Percentiles rank a stretch among this genome's conserved stretches.
phyloP scores from a whole-genome alignment of 2,329 filamentous ascomycete genomes.

The Fusarium ambrosium region DNA sequence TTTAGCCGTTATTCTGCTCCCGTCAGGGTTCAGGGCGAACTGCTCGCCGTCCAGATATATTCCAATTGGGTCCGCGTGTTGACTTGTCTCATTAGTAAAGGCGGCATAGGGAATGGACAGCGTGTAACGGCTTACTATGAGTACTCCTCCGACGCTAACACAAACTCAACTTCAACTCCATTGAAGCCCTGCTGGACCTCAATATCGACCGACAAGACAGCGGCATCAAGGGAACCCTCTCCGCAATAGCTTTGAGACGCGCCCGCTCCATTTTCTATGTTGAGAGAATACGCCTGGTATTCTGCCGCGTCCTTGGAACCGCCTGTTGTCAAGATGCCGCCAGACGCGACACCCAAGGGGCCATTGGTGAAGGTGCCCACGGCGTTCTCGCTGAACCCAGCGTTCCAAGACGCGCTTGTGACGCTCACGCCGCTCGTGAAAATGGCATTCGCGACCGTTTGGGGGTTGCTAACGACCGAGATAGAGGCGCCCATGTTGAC shows the following conservation, averaged over 20 bases:
- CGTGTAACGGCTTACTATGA: not conserved
- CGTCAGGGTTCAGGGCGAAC: not conserved
- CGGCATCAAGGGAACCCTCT: not conserved
- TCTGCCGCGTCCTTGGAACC: not conserved
- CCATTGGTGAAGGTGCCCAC: slow-evolving; percentile 62
- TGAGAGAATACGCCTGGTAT: not conserved
- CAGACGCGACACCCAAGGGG: not conserved
- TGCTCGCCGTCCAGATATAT: slow-evolving; percentile 1
- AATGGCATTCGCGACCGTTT: not conserved
- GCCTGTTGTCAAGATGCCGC: not conserved
- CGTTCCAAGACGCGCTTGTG: not conserved
- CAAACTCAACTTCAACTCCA: not conserved
- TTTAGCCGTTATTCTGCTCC: not conserved
- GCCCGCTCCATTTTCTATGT: not conserved
- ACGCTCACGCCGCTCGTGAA: not conserved
- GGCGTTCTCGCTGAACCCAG: slow-evolving; percentile 38
- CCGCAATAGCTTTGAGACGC: not conserved
- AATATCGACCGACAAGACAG: not conserved
- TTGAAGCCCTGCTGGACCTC: not conserved
- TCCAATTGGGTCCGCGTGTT: not conserved
- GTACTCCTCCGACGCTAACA: not conserved
- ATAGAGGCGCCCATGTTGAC: not conserved
- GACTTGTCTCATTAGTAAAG: not conserved
- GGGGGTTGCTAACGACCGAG: not conserved
- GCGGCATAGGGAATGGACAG: not conserved